Evolutionary conservation across 129 eudicot species (phyloP), one percentile per base, ranked within the genome.

Genomic region (Helichrysum umbraculigerum): DNA sequence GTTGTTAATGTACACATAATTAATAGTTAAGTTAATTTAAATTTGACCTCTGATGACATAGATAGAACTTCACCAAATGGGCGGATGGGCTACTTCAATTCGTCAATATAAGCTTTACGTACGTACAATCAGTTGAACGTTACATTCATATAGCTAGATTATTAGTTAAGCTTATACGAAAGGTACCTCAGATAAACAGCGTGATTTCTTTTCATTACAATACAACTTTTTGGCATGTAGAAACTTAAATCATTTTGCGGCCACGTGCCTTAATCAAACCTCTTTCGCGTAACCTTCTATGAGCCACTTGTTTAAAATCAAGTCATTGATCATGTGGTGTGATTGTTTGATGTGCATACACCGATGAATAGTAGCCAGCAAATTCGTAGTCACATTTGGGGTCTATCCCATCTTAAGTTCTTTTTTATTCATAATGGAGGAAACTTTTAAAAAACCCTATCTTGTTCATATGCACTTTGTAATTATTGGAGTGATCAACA

Each of bases 401-500:
- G 33, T 54, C 56, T 69, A 42, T 42, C 60, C 15, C 73, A 42
- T 65, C 64, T 30, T 17, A 39, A 71, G 25, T 56, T 72, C 32
- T 34, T 72, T 9, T 9, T 25, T 21, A 37, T 73, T 34, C 35
- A 25, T 58, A 58, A 73, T 56, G 76, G 66, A 54, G 8, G 16
- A 58, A 20, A 37, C 54, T 72, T 72, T 72, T 16, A 56, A 42
- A 35, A 42, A 68, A 68, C 58, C 57, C n/a, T 72, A 32, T 41
- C 65, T 72, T 54, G 66, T 72, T 11, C 47, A 30, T 72, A 56
- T 19, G 66, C 66, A 72, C 66, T 72, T 72, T 72, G 52, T 72
- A 72, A 72, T 56, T 56, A 72, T 33, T 72, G 68, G 58, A 58
- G 58, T 57, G 20, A 59, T 58, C 37, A 21, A 73, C 39, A 22